These are phyloP conservation scores for Kuraishia ogatae DNA, from an alignment of 805 yeast genomes.

Conservation along the genomic window DNA sequence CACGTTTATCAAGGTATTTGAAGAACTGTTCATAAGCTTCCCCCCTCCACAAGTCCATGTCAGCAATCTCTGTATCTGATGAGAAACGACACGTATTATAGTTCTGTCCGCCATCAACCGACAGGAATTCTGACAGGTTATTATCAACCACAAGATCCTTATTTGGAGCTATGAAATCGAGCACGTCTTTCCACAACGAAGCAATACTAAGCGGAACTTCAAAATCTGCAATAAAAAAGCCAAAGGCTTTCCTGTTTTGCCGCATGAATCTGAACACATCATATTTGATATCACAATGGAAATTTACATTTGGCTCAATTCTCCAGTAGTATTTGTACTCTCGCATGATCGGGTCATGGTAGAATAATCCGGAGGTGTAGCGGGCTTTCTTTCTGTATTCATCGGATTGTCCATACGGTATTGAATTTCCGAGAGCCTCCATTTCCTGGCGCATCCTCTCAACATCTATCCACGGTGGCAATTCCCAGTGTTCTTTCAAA, in stretches of 20 bases:
- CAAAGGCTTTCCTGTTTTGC: conserved; percentile 36
- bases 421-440: conserved; percentile 21
- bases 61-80: conserved; percentile 73
- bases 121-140: conserved; percentile 52
- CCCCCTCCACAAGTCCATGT: conserved; percentile 58
- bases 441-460: conserved; percentile 21
- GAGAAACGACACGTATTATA: conserved; percentile 78
- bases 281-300: conserved; percentile 41
- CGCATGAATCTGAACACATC: conserved; percentile 43
- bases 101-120: conserved; percentile 51
- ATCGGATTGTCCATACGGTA: conserved; percentile 51
- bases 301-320: conserved; percentile 43
- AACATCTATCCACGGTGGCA: conserved; percentile 33
- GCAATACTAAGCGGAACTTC: conserved; percentile 39
- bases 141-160: conserved; percentile 29
- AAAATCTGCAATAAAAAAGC: conserved; percentile 40
- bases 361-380: conserved; percentile 42
- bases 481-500: conserved; percentile 37
- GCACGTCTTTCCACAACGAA: conserved; percentile 39
- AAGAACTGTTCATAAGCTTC: conserved; percentile 51
- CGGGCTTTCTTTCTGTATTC: conserved; percentile 66
- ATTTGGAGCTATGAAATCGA: conserved; percentile 28
- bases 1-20: conserved; percentile 50
- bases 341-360: conserved; percentile 33
- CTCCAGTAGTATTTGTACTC: conserved; percentile 50